A percentile compares a stretch with the other conserved stretches of the same genome.
Conservation (phyloP, 139 green algal genomes). For the Asterochloris sp. region DNA sequence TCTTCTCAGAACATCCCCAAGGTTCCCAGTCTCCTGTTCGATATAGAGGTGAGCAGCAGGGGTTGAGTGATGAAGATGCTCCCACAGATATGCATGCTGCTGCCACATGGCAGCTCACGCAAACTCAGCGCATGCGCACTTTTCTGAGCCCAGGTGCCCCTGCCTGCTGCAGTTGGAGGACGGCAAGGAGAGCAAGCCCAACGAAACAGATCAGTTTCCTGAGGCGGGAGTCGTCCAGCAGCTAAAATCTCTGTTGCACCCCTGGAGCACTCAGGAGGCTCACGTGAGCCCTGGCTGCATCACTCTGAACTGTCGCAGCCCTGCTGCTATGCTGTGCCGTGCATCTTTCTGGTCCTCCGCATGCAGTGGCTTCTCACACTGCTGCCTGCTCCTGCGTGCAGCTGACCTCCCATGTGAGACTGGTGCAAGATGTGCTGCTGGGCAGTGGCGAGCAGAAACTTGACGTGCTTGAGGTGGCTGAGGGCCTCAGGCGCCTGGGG, state of each 20-base stretch:
- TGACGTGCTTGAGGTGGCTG: constrained; percentile 29
- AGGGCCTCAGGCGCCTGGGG: constrained; percentile 32
- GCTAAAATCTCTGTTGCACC: not conserved
- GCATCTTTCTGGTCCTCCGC: not conserved
- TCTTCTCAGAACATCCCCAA: constrained; percentile 29
- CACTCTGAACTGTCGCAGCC: not conserved
- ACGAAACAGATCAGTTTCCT: not conserved
- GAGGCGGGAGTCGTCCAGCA: not conserved
- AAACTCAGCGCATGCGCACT: not conserved
- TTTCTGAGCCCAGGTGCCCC: not conserved
- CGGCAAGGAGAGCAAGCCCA: constrained; percentile 2
- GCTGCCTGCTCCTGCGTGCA: not conserved
- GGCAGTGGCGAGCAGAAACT: not conserved
- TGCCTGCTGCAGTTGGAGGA: constrained; percentile 26
- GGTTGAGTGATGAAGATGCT: not conserved
- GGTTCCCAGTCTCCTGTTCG: constrained; percentile 50
- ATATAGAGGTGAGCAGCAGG: constrained; percentile 33
- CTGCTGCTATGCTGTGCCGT: not conserved
- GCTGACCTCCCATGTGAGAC: constrained; percentile 4
- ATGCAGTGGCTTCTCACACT: not conserved
- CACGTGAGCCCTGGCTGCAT: not conserved
- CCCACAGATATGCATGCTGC: not conserved
- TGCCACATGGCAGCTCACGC: not conserved
- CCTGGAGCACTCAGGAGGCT: constrained; percentile 1
- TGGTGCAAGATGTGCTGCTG: not conserved